Base-by-base conservation (phyloP, 805 yeast genomes). In the Candida vaughaniae region DNA sequence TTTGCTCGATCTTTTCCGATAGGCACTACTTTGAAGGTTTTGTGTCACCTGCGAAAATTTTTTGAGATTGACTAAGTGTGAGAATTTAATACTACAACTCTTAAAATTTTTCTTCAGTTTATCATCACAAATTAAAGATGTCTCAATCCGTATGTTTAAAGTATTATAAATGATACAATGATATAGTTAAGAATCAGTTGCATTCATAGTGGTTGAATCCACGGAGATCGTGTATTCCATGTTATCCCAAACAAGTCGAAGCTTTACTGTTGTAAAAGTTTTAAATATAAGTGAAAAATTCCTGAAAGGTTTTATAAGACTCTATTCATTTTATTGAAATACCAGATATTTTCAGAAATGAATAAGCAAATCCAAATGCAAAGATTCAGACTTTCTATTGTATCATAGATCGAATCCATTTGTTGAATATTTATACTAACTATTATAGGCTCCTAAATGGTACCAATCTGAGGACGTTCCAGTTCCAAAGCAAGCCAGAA, bases 401-500 rank as follows among this genome's bases (percentile, higher is more conserved):
- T 20, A 20, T 20, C 10, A 6, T 20, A 6, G 23, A 20, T 20
- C 23, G 6, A 20, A 20, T 7, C 10, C 10, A 20, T 20, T 20
- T 20, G 6, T 20, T 20, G 9, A 25, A 26, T 12, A 17, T 2
- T 16, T n/a, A 23, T 49, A 49, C 54, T 49, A 49, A 49, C 54
- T 30, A 5, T 25, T 42, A 22, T 57, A 68, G 73, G 91, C 93
- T 65, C 85, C 87, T 73, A 84, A 83, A 78, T 86, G 95, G 95
- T 89, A 85, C 80, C 88, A 86, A 71, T 82, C 95, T 66, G 91
- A 86, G 78, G 86, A 82, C 73, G 84, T 78, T 60, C 83, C 90
- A 69, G 88, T 80, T 62, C 80, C 91, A 60, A 87, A 85, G 79
- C 80, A 78, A 75, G 70, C 87, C 67, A 87, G 96, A 84, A 87